Conservation (phyloP, 805 yeast species). For the Metschnikowia lunata region DNA sequence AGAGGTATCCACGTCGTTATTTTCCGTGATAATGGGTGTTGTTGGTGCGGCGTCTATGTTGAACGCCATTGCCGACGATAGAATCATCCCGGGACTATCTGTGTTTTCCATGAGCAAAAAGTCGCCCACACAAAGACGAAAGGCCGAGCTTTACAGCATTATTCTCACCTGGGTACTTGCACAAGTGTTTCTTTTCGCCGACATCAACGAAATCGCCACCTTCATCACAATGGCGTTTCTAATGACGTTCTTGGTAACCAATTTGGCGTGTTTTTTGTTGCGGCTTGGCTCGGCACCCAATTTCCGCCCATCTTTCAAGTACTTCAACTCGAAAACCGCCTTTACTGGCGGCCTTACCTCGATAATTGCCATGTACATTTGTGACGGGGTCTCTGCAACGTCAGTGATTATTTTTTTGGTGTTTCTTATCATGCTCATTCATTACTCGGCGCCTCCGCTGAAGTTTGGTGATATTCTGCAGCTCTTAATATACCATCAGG, state of each 20-base stretch:
- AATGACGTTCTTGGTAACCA: constrained; percentile 93
- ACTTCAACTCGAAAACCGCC: constrained; percentile 80
- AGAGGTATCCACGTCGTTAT: constrained; percentile 86
- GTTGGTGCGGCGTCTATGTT: constrained; percentile 92
- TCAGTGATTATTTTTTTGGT: constrained; percentile 63
- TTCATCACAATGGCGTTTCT: constrained; percentile 95
- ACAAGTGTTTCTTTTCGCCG: constrained; percentile 81
- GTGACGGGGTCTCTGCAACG: constrained; percentile 87
- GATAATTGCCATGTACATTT: constrained; percentile 84
- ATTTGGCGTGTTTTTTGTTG: constrained; percentile 85
- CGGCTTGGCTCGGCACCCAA: constrained; percentile 95
- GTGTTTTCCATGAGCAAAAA: constrained; percentile 42
- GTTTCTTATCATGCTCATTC: constrained; percentile 71
- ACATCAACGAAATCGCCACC: constrained; percentile 90
- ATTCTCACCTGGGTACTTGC: constrained; percentile 76
- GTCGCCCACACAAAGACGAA: constrained; percentile 38
- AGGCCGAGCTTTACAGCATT: constrained; percentile 64
- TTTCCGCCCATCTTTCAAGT: constrained; percentile 91
- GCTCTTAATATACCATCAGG: constrained; percentile 91
- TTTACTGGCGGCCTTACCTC: constrained; percentile 67
- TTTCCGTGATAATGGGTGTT: constrained; percentile 91
- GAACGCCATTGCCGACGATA: constrained; percentile 88
- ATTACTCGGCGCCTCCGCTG: constrained; percentile 89
- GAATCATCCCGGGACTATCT: constrained; percentile 74
- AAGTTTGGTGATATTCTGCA: constrained; percentile 99